Percentiles rank a stretch among this genome's conserved stretches.
Evolutionary conservation across 1,284 basidiomycete species (phyloP).

Genomic region (Ustilago curta): DNA sequence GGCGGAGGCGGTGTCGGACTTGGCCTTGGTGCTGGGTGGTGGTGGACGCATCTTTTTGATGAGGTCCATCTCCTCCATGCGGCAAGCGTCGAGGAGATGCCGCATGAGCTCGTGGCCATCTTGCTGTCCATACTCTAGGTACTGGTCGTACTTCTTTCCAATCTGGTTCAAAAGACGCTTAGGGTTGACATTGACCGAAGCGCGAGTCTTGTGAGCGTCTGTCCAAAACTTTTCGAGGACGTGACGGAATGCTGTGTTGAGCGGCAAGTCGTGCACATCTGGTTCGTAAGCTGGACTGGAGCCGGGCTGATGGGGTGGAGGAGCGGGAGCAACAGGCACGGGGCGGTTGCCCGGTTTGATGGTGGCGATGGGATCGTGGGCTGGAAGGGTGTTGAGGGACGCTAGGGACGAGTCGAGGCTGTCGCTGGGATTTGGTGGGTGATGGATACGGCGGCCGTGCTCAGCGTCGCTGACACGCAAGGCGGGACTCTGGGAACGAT

Average conservation of each 20-base stretch:
- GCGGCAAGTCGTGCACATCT: slow-evolving; percentile 44
- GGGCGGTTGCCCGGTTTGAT: slow-evolving; percentile 30
- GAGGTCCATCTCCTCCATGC: slow-evolving; percentile 91
- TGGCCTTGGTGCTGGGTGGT: slow-evolving; percentile 68
- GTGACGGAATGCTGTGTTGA: slow-evolving; percentile 60
- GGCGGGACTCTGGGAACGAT: slow-evolving; percentile 52
- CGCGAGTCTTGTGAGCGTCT: slow-evolving; percentile 27
- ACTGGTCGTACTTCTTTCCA: slow-evolving; percentile 89
- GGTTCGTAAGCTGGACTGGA: slow-evolving; percentile 27
- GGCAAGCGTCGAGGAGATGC: slow-evolving; percentile 89
- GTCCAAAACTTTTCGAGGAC: slow-evolving; percentile 59
- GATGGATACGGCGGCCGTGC: slow-evolving; percentile 45
- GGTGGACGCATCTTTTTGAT: slow-evolving; percentile 80
- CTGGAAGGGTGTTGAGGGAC: slow-evolving; percentile 28
- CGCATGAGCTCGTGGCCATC: slow-evolving; percentile 93
- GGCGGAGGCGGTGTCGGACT: slow-evolving; percentile 32
- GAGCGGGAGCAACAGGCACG: slow-evolving; percentile 5
- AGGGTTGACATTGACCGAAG: slow-evolving; percentile 63
- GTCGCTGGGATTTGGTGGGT: slow-evolving; percentile 23
- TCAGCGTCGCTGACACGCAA: slow-evolving; percentile 51
- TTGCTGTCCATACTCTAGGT: slow-evolving; percentile 84
- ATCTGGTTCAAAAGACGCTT: slow-evolving; percentile 76
- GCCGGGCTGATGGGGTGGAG: not conserved
- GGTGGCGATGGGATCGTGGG: slow-evolving; percentile 35
- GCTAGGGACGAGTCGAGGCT: slow-evolving; percentile 35